Percentiles rank a stretch among this genome's conserved stretches.
Conservation (phyloP, 164 flowering plant genomes). For the Annona squamosa region DNA sequence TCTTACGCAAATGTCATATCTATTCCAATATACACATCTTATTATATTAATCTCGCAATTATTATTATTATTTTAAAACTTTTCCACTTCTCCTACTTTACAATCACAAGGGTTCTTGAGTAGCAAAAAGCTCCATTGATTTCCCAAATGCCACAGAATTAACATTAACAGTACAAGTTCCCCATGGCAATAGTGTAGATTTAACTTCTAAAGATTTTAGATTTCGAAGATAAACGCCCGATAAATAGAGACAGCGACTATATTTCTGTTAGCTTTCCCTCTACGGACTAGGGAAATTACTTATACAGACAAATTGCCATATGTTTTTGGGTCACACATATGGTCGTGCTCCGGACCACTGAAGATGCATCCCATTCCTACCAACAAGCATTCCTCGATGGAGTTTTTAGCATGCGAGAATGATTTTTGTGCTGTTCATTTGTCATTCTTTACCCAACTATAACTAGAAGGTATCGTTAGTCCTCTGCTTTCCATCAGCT, state of each 20-base stretch:
- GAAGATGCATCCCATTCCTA: not conserved
- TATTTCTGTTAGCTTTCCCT: not conserved
- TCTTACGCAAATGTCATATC: no score
- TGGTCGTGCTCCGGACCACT: not conserved
- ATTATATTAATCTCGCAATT: no score
- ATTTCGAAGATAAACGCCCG: no score
- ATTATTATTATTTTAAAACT: no score
- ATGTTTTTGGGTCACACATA: not conserved
- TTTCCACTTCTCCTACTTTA: no score
- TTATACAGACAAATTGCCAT: not conserved
- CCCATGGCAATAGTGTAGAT: no score
- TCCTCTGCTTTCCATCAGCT: constrained; percentile 41
- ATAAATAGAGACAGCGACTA: not conserved
- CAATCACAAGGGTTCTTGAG: no score
- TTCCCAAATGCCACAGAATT: no score
- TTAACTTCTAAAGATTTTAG: no score
- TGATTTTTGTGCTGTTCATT: not conserved
- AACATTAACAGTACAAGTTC: no score
- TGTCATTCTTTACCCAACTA: constrained; percentile 31
- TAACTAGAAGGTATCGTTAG: constrained; percentile 36
- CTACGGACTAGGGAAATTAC: not conserved
- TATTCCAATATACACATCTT: no score
- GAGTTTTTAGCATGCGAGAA: not conserved
- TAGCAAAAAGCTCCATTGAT: no score
- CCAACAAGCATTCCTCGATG: not conserved